Conservation (phyloP, 768 basidiomycete species). For the Russula lepida region DNA sequence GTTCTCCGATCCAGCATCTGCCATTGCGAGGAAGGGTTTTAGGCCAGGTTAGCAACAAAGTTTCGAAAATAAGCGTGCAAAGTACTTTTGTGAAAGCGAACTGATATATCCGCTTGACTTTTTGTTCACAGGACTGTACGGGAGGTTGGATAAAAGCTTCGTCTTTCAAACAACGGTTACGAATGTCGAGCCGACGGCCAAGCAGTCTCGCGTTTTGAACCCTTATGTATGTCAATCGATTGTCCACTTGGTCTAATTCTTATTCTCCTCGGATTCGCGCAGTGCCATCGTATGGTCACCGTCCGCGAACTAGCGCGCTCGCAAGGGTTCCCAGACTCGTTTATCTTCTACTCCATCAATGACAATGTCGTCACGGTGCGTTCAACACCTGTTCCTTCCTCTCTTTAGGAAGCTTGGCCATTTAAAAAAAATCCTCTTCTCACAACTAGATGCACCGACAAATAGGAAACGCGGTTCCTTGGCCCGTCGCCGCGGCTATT, state of each 20-base stretch:
- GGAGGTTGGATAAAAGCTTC: conserved; percentile 45
- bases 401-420: background rate
- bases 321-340: conserved; percentile 75
- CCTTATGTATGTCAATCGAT: conserved; percentile 43
- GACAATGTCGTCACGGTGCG: conserved; percentile 55
- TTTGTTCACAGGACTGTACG: conserved; percentile 38
- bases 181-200: conserved; percentile 71
- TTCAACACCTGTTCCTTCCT: background rate
- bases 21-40: conserved; percentile 45
- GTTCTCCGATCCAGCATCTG: conserved; percentile 48
- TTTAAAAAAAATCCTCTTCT: too few relatives aligned
- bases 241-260: background rate
- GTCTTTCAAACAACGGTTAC: conserved; percentile 72
- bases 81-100: background rate
- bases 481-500: conserved; percentile 53
- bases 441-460: conserved; percentile 60
- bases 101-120: background rate
- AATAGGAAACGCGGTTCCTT: conserved; percentile 75
- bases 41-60: conserved; percentile 34
- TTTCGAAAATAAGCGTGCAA: background rate
- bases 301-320: conserved; percentile 72
- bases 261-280: background rate
- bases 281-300: conserved; percentile 66
- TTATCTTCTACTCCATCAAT: conserved; percentile 47
- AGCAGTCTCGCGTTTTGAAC: conserved; percentile 62